These are phyloP conservation scores for Thelonectria blattea DNA, from an alignment of 2,329 filamentous ascomycete species.

Conservation along the genomic window DNA sequence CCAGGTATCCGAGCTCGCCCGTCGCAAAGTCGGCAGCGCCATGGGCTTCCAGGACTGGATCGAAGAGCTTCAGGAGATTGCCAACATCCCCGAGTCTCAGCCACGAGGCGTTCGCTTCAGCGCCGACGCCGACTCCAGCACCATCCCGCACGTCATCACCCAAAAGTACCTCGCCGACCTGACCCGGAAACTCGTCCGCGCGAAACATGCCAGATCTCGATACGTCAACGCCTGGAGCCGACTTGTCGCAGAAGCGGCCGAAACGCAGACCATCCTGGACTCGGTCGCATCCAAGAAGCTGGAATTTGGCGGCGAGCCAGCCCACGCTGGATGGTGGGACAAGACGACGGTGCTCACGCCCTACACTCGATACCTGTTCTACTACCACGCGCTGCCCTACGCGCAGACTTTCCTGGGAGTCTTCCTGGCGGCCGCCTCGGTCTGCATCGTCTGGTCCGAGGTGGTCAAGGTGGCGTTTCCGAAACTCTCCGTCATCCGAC, in stretches of 20 bases:
- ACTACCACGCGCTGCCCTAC: conserved; percentile 76
- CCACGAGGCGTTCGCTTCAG: conserved; percentile 51
- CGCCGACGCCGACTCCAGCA: conserved; percentile 51
- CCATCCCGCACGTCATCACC: conserved; percentile 82
- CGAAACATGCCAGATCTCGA: conserved; percentile 80
- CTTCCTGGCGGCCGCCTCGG: conserved; percentile 75
- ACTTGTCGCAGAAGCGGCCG: conserved; percentile 74
- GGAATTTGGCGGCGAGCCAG: conserved; percentile 69
- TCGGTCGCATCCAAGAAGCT: conserved; percentile 81
- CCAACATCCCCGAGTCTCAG: conserved; percentile 68
- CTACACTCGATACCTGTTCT: conserved; percentile 78
- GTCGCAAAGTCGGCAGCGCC: conserved; percentile 80
- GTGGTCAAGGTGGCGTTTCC: conserved; percentile 83
- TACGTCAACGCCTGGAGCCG: conserved; percentile 87
- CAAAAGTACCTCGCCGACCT: conserved; percentile 92
- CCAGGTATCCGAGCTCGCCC: conserved; percentile 79
- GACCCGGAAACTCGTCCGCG: conserved; percentile 80
- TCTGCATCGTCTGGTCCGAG: conserved; percentile 91
- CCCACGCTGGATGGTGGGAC: conserved; percentile 60
- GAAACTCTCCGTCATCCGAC: conserved; percentile 71
- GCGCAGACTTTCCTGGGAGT: conserved; percentile 68
- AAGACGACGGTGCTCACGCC: conserved; percentile 73
- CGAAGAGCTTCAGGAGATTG: conserved; percentile 85
- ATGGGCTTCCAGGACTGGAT: conserved; percentile 89
- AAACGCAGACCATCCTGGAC: conserved; percentile 83